Base-by-base conservation (phyloP, 2,329 filamentous ascomycete species). In the Fusarium agapanthi region DNA sequence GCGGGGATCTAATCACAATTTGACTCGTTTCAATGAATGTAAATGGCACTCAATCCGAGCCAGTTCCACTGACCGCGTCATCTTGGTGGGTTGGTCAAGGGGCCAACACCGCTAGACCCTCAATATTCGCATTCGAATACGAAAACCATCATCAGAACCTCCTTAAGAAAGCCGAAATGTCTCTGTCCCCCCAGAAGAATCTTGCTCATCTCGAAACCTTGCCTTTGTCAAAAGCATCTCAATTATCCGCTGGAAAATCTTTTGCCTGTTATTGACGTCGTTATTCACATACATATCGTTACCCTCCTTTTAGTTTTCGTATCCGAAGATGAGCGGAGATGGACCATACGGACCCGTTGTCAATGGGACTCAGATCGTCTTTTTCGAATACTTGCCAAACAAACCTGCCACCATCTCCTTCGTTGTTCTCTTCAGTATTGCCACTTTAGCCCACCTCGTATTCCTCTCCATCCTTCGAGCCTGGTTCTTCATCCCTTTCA, bases 111-210 rank as follows among this genome's bases (percentile, higher is more conserved):
- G 1, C 15, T 55, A 55, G 48, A 28, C 22, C 35, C 5, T 12
- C n/a, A 67, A 50, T 68, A 67, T 67, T 68, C 65, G 56, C 48
- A 67, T 67, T 67, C 32, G 28, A 67, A 62, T 67, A 48, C 65
- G 65, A 67, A 68, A 50, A 54, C 9, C 11, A 55, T 35, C 32
- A 37, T 22, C 15, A 35, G 7, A n/a, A n/a, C 14, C 15, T 37
- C 2, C 24, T 8, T 41, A 22, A 32, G 28, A 44, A 51, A 18
- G 30, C 30, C 16, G n/a, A 47, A 61, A 67, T 43, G 18, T 44
- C 40, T 35, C 24, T 18, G 7, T 13, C 24, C 12, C 7, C 9
- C 7, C 12, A 3, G 13, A 1, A 34, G 3, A 41, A 15, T 38
- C 1, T 22, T n/a, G 38, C 20, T 20, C 3, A 10, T 18, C 3